Conservation (phyloP, 2,329 filamentous ascomycete species). For the Xylariaceae sp. region DNA sequence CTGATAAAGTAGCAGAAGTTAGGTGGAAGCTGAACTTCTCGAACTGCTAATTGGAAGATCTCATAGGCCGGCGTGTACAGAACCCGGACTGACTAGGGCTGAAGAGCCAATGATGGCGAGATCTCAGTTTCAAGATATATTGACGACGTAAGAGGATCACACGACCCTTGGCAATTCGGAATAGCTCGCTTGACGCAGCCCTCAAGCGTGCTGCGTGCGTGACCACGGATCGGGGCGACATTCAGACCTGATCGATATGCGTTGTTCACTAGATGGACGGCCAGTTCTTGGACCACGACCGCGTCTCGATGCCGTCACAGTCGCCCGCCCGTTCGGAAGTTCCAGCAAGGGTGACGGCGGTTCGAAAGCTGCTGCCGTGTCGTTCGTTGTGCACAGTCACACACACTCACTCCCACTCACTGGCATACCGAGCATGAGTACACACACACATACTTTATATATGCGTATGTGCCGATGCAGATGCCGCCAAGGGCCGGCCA, state of each 20-base stretch:
- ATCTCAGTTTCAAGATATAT: not conserved
- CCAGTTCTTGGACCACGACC: not conserved
- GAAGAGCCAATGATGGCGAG: not conserved
- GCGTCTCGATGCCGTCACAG: not conserved
- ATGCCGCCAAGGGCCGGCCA: slow-evolving; percentile 14
- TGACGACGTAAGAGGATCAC: not conserved
- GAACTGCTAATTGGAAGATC: too few species aligned
- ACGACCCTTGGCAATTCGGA: not conserved
- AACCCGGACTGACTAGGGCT: not conserved
- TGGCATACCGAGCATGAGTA: too few species aligned
- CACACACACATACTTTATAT: not conserved
- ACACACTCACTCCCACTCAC: not conserved
- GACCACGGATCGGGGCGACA: not conserved
- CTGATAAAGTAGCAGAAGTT: too few species aligned
- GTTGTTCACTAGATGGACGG: not conserved
- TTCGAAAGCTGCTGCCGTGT: not conserved
- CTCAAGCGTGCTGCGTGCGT: not conserved
- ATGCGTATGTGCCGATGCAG: slow-evolving; percentile 11
- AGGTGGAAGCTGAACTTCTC: too few species aligned
- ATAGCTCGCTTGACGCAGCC: not conserved
- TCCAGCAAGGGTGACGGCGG: not conserved
- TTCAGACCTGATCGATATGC: not conserved
- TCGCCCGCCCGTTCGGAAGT: slow-evolving; percentile 8
- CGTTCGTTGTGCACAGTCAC: not conserved
- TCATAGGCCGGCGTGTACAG: too few species aligned